These are phyloP conservation scores for Dactylellina cionopaga DNA, from an alignment of 2,329 filamentous ascomycete species.

Conservation along the genomic window DNA sequence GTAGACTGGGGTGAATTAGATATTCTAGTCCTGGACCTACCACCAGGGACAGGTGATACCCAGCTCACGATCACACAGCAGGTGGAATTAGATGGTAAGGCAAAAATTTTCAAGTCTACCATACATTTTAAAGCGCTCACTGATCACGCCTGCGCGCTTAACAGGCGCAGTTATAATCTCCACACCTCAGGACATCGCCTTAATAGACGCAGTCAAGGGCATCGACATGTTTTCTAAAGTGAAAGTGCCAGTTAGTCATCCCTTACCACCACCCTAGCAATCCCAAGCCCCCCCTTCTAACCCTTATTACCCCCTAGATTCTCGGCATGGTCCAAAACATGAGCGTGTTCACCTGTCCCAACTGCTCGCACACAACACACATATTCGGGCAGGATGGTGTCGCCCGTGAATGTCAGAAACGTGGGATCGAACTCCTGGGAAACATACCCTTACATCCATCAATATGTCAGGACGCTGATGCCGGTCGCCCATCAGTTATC, in stretches of 20 bases:
- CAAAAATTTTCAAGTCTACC: background rate
- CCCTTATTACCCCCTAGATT: constrained; percentile 60
- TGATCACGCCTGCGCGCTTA: background rate
- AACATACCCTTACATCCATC: constrained; percentile 87
- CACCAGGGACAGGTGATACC: constrained; percentile 93
- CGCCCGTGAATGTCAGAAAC: constrained; percentile 73
- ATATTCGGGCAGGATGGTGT: constrained; percentile 78
- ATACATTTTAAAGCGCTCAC: background rate
- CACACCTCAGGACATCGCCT: constrained; percentile 90
- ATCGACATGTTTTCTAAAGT: constrained; percentile 93
- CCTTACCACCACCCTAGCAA: background rate
- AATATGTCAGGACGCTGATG: constrained; percentile 87
- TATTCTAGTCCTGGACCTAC: constrained; percentile 86
- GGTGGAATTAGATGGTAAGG: constrained; percentile 80
- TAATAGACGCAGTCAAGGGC: constrained; percentile 90
- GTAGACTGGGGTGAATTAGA: constrained; percentile 94
- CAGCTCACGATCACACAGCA: constrained; percentile 98
- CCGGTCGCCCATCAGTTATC: constrained; percentile 88
- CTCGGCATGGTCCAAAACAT: constrained; percentile 93
- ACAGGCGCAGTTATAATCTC: constrained; percentile 83
- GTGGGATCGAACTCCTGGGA: constrained; percentile 81
- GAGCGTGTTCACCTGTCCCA: constrained; percentile 82
- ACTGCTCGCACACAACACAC: constrained; percentile 77
- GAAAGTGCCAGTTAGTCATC: constrained; percentile 69
- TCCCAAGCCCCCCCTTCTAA: background rate